Base-by-base conservation (phyloP, 2,329 filamentous ascomycete species). In the Sphaerostilbella broomeana region DNA sequence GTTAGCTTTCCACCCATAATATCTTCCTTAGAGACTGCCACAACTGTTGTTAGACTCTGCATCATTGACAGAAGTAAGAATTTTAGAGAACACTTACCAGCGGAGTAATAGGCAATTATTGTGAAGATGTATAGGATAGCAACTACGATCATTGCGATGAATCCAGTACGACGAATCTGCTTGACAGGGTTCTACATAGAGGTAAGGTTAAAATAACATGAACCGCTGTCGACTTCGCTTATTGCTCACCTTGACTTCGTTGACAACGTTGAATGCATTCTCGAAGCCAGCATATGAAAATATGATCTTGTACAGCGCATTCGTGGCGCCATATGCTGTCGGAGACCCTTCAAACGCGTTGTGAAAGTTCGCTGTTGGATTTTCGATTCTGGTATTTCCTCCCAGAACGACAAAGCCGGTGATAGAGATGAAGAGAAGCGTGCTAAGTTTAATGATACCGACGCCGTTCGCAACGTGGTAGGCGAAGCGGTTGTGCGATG, bases 211-310 rank as follows among this genome's bases (percentile, higher is more conserved):
- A 25, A 25, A 25, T 25, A 12, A n/a, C n/a, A n/a, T n/a, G 22
- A 25, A 25, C 8, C 8, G 2, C 12, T 12, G 22, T 36, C 10
- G 15, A 13, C n/a, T 11, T 18, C 6, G 12, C 16, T 20, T 18
- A 12, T 9, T 31, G 30, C 44, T 31, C 13, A 49, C 48, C 39
- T 47, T 54, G 40, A 55, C 48, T 55, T 81, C 77, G 37, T 78
- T 78, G 41, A 75, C 72, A 4, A 81, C 65, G 44, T 77, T 77
- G 57, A 80, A 80, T 0, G 75, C 72, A 46, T 80, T 81, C 9
- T 65, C 59, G 44, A 70, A 80, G 2, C 77, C 77, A 0, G 61
- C 55, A 44, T 77, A 81, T 0, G 74, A 72, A 43, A 77, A 79
- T 19, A 73, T 67, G 35, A 81, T 73, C 38, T 70, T 77, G 33